A percentile compares a stretch with the other conserved stretches of the same genome.
Conservation (phyloP, 164 flowering plant genomes). For the Kingdonia uniflora region DNA sequence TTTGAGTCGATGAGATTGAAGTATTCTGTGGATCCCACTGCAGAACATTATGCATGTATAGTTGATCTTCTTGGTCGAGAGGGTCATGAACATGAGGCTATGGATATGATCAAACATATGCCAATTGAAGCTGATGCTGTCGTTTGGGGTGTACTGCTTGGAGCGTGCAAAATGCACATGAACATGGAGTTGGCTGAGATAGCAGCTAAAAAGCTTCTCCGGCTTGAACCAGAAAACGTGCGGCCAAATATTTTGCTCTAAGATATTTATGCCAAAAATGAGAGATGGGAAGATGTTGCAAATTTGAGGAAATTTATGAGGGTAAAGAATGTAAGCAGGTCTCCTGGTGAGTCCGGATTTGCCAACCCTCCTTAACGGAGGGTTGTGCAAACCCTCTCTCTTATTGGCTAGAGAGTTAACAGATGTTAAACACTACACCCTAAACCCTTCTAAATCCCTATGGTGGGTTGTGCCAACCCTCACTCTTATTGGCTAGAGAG, state of each 20-base stretch:
- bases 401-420: too few species aligned
- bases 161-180: conserved; percentile 60
- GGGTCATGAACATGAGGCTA: conserved; percentile 50
- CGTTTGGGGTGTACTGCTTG: conserved; percentile 76
- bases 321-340: conserved; percentile 43
- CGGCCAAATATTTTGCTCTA: conserved; percentile 62
- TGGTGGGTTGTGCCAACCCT: too few species aligned
- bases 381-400: too few species aligned
- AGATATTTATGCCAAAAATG: conserved; percentile 60
- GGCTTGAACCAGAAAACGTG: conserved; percentile 59
- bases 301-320: conserved; percentile 47
- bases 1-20: conserved; percentile 52
- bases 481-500: too few species aligned
- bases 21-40: conserved; percentile 38
- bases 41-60: conserved; percentile 71
- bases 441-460: too few species aligned
- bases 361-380: too few species aligned
- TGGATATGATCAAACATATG: conserved; percentile 47
- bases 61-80: conserved; percentile 83
- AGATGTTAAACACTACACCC: too few species aligned
- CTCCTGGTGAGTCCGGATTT: too few species aligned
- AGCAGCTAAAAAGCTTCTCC: conserved; percentile 59
- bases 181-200: conserved; percentile 64
- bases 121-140: conserved; percentile 67
- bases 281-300: conserved; percentile 55